Evolutionary conservation across 768 basidiomycete genomes (phyloP).

Genomic region (Thelephora aurantiotincta): DNA sequence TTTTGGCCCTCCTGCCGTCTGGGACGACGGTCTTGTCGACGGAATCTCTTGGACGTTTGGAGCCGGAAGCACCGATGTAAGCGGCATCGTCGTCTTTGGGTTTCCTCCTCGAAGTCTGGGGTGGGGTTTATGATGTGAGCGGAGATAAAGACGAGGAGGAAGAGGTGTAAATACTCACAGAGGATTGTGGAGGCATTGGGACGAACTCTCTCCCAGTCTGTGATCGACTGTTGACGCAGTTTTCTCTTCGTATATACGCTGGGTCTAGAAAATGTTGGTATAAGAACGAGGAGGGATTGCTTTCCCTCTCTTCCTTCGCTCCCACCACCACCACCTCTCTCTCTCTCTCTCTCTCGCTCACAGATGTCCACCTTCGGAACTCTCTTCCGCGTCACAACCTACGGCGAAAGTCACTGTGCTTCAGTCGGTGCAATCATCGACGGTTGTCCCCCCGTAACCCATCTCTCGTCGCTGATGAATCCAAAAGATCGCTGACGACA

Average conservation of each 20-base stretch:
- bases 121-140: background rate
- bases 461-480: background rate
- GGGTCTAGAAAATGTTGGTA: no score
- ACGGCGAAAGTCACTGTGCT: conserved; percentile 94
- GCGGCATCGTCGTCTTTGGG: background rate
- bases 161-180: no score
- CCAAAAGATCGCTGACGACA: background rate
- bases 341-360: background rate
- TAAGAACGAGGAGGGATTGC: background rate
- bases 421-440: conserved; percentile 97
- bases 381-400: conserved; percentile 90
- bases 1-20: background rate
- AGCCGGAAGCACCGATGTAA: background rate
- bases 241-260: no score
- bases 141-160: background rate
- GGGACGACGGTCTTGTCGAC: background rate
- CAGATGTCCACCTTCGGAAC: conserved; percentile 88
- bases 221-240: no score
- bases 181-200: no score
- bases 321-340: background rate
- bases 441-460: conserved; percentile 84
- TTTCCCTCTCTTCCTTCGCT: background rate
- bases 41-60: background rate
- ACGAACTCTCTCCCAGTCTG: no score
- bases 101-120: background rate